Evolutionary conservation across 1,284 basidiomycete genomes (phyloP), one percentile per base, ranked within the genome.

Genomic region (Fomitopsis palustris): DNA sequence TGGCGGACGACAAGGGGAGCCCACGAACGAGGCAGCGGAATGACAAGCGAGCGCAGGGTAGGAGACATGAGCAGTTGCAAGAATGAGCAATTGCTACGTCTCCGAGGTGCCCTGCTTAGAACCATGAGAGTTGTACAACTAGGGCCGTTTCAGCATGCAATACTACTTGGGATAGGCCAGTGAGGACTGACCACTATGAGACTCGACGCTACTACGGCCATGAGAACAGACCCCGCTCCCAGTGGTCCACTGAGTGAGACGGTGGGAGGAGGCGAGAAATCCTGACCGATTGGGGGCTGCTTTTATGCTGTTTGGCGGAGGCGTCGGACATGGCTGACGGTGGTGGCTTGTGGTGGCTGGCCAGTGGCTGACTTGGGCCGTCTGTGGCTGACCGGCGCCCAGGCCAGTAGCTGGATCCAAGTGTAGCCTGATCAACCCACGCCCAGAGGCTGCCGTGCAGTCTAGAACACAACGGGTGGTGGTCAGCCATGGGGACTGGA

Each of bases 1-100:
- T 51, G 49, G 49, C 49, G 49, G 49, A 51, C 49, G 49, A 51
- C 49, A 51, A 51, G 49, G 49, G 35, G 49, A 21, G 49, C 49
- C 49, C 27, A 31, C 33, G 49, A 29, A 21, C 17, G 21, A 42
- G 49, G 27, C 29, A 31, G 31, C 49, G 49, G 25, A 21, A n/a
- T 42, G 3, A 1, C 17, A 25, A 6, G 23, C 31, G 49, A 2
- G 49, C 16, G 49, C 27, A 17, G 31, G 49, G n/a, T 4, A n/a
- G 29, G 16, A 45, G 43, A 45, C 43, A 3, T 27, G 43, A 45
- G n/a, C 38, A 16, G 38, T n/a, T n/a, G n/a, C n/a, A n/a, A 16
- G 38, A 19, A 8, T 12, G 43, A 33, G 31, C 12, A 33, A 33
- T 33, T 10, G 31, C 31, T 33, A 33, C 31, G 43, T 1, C 8